Percentiles rank a stretch among this genome's conserved stretches.
These are phyloP conservation scores for Metschnikowia anglica DNA, from an alignment of 805 yeast genomes.

Conservation along the genomic window DNA sequence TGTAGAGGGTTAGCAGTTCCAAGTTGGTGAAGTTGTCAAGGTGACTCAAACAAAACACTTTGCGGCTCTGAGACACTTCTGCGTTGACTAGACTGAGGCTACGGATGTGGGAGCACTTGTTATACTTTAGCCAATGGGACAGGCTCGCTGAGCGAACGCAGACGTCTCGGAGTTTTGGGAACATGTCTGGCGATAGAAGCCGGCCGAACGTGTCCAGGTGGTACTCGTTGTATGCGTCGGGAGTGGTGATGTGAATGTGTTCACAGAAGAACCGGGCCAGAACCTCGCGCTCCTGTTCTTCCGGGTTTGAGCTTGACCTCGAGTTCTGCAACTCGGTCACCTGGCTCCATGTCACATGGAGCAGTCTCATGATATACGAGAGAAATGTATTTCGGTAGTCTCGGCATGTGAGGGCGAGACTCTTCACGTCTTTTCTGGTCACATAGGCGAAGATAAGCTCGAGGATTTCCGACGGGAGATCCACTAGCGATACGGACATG, in stretches of 20 bases:
- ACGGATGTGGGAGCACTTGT: conserved; percentile 22
- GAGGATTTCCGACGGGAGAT: conserved; percentile 18
- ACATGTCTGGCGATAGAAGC: conserved; percentile 20
- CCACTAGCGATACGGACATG: conserved; percentile 7
- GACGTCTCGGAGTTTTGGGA: conserved; percentile 27
- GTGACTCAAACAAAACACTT: conserved; percentile 46
- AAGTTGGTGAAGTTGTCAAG: conserved; percentile 37
- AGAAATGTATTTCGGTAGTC: conserved; percentile 22
- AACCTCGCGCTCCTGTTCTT: background rate
- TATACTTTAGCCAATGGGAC: conserved; percentile 44
- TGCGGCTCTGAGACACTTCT: conserved; percentile 15
- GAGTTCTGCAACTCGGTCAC: conserved; percentile 12
- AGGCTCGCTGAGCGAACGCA: conserved; percentile 35
- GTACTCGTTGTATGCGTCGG: conserved; percentile 23
- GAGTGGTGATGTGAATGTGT: conserved; percentile 12
- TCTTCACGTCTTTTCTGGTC: conserved; percentile 13
- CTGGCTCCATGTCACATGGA: conserved; percentile 30
- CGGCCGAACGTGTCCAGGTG: conserved; percentile 30
- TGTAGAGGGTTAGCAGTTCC: conserved; percentile 32
- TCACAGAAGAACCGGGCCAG: conserved; percentile 6
- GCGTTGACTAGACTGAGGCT: conserved; percentile 31
- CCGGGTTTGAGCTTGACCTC: background rate
- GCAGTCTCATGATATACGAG: conserved; percentile 21
- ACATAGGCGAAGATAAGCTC: conserved; percentile 12
- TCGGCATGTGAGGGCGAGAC: conserved; percentile 15